These are phyloP conservation scores for Chalciporus piperatus DNA, from an alignment of 768 basidiomycete genomes.

Conservation along the genomic window DNA sequence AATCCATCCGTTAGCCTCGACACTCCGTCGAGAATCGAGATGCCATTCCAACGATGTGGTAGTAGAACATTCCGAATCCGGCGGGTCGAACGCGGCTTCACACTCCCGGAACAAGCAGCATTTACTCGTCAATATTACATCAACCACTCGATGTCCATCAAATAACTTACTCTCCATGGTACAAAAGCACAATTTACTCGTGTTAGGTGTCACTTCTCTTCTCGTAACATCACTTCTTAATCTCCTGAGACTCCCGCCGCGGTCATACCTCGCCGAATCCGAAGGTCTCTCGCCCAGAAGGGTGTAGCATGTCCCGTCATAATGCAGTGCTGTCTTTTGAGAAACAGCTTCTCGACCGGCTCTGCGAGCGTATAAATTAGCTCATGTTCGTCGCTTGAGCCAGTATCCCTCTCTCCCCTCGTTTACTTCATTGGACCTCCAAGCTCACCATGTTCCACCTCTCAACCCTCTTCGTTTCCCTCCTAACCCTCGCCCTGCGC, in stretches of 20 bases:
- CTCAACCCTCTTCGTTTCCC: slow-evolving; percentile 10
- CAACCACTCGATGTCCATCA: not conserved
- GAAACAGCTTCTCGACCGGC: not conserved
- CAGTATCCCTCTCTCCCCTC: not conserved
- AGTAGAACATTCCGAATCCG: not conserved
- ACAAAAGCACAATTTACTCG: too few species aligned
- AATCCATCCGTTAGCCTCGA: too few species aligned
- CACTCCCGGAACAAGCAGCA: not conserved
- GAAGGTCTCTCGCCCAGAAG: not conserved
- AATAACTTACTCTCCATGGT: too few species aligned
- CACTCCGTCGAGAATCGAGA: too few species aligned
- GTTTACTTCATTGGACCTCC: not conserved
- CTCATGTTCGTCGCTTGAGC: not conserved
- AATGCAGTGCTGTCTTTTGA: not conserved
- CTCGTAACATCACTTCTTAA: not conserved
- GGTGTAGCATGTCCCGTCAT: not conserved
- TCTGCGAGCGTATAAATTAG: slow-evolving; percentile 19
- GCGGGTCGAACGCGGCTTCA: not conserved
- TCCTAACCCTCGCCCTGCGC: slow-evolving; percentile 14
- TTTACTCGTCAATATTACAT: not conserved
- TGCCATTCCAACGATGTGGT: not conserved
- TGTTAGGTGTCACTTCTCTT: not conserved
- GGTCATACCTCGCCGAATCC: not conserved
- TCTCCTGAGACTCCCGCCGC: not conserved
- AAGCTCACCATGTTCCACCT: slow-evolving; percentile 26